Evolutionary conservation across 2,329 filamentous ascomycete genomes (phyloP).

Genomic region (Dothistroma septosporum): DNA sequence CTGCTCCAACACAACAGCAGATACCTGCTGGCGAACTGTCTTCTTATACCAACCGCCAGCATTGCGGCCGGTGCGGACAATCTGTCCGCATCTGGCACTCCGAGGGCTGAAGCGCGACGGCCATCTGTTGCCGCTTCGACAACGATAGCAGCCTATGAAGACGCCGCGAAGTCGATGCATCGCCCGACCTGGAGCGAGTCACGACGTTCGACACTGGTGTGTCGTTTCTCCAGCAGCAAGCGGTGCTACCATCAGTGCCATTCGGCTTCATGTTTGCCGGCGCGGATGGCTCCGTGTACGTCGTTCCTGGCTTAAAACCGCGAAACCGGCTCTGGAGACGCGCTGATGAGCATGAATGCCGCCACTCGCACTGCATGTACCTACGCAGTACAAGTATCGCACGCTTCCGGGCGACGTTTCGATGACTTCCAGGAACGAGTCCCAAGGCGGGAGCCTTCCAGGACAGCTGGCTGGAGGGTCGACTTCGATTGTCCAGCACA

Average conservation of each 20-base stretch:
- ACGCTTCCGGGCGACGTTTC: not conserved
- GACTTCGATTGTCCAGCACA: no score
- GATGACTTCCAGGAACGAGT: no score
- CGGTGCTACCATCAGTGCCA: not conserved
- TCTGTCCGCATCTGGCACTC: not conserved
- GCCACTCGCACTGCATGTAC: not conserved
- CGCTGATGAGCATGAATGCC: not conserved
- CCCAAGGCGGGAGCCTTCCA: no score
- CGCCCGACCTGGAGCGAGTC: not conserved
- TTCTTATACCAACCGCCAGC: not conserved
- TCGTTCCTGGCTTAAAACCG: not conserved
- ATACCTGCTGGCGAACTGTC: not conserved
- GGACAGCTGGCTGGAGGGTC: no score
- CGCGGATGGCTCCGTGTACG: not conserved
- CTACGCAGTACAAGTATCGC: not conserved
- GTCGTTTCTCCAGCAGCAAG: not conserved
- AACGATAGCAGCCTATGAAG: not conserved
- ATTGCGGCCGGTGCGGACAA: not conserved
- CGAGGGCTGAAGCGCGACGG: not conserved
- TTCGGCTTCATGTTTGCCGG: not conserved
- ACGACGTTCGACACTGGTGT: not conserved
- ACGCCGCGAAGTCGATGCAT: not conserved
- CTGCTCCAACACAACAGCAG: not conserved
- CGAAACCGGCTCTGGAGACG: not conserved
- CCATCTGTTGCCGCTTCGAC: not conserved